Base-by-base conservation (phyloP, 208 protist species). In the Wallacemonas collosoma region DNA sequence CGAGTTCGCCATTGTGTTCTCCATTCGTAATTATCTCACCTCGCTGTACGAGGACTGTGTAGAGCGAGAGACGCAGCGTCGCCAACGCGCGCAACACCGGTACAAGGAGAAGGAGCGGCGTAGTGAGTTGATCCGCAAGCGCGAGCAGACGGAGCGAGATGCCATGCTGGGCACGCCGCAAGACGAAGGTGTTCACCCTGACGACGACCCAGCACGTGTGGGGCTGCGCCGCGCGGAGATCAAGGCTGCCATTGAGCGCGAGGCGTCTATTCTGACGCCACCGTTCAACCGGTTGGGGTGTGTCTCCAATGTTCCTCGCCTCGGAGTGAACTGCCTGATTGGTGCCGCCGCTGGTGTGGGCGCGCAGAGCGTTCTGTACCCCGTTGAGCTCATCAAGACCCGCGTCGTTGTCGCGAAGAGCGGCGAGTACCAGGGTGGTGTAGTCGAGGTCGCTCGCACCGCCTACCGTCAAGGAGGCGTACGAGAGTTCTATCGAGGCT, bases 351-450 rank as follows among this genome's bases (percentile, higher is more conserved):
- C 93, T 4, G 95, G 95, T 3, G 78, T 95, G 44, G 89, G 85
- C n/a, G 87, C 90, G 26, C 95, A 98, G 75, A 82, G 86, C 36
- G 65, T 93, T 15, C 71, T 97, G 9, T 97, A 97, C 76, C 95
- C 95, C 5, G 43, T 98, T 17, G 93, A 98, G 75, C 87, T 97
- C n/a, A 78, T 97, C 26, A 97, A 97, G 73, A 98, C 95, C 40
- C 85, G 94, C 14, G 86, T 95, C 39, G 76, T 81, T 2, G 94
- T 96, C 4, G 89, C 94, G 45, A 82, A 82, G 41, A 88, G 47
- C 51, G 78, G 69, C 38, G 90, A 97, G 72, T 95, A 86, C 67
- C 54, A 63, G 5, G 91, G 91, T 53, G 90, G 90, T 17, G 82
- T 95, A 14, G 26, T 72, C 2, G 80, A 91, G 43, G 80, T 95